Evolutionary conservation across 805 yeast species (phyloP), one percentile per base, ranked within the genome.

Genomic region (Barnettozyma californica): DNA sequence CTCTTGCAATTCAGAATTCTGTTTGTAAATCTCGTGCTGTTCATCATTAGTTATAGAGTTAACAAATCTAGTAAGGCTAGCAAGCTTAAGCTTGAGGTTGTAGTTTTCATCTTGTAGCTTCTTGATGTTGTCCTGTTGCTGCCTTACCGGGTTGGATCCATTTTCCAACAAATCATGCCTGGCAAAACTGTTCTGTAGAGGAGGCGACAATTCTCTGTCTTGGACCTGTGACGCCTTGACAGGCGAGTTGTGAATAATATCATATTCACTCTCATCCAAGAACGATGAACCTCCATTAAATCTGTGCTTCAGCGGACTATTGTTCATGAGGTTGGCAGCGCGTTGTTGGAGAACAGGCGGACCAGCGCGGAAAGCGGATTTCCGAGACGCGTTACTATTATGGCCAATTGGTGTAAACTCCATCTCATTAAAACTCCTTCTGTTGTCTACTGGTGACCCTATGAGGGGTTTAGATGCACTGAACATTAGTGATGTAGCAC

Each of bases 331-430:
- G 35, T 49, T 51, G 31, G 56, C 46, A 20, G 47, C 46, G 14
- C 33, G 43, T 3, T 37, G 37, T 20, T 41, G 40, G n/a, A 47
- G 31, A 13, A 38, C 18, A 3, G 38, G 18, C 18, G 20, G 20
- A 16, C 43, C 43, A 2, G 43, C n/a, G 7, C 19, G 31, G 7
- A 39, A 29, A 5, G 44, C 40, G 1, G 50, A 37, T 5, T 36
- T 21, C 18, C 29, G 31, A 4, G 31, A 11, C 20, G 18, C 35
- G 20, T 36, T 23, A 14, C 26, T 38, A 14, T 23, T 44, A 1
- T 54, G 62, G 3, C 76, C 76, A 42, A 73, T 68, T 0, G 77
- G 77, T 2, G 76, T 72, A 50, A 73, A 73, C 51, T 71, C 74
- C 21, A 66, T 54, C 5, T 54, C 57, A 20, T 55, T 49, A 31